These are phyloP conservation scores for Akanthomyces dipterigenus DNA, from an alignment of 2,329 filamentous ascomycete species.

Conservation along the genomic window DNA sequence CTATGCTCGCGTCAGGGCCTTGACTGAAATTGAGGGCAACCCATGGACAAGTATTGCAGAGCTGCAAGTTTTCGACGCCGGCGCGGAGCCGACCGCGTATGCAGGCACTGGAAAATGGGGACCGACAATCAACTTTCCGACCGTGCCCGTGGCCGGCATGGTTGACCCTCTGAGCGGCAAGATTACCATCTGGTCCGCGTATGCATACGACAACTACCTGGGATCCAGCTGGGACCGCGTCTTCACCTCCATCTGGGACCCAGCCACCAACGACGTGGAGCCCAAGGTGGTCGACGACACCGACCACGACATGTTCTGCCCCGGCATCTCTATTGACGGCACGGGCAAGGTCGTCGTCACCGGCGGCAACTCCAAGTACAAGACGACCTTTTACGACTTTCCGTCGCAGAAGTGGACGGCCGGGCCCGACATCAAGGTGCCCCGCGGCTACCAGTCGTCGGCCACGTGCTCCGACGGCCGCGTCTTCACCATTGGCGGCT, in stretches of 20 bases:
- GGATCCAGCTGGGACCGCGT: slow-evolving; percentile 13
- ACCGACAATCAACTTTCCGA: slow-evolving; percentile 28
- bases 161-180: slow-evolving; percentile 20
- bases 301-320: slow-evolving; percentile 50
- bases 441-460: slow-evolving; percentile 47
- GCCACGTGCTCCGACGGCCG: slow-evolving; percentile 44
- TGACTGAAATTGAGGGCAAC: slow-evolving; percentile 23
- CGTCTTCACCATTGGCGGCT: slow-evolving; percentile 54
- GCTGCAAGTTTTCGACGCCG: slow-evolving; percentile 24
- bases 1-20: slow-evolving; percentile 25
- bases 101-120: slow-evolving; percentile 25
- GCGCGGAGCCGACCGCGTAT: slow-evolving; percentile 18
- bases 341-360: slow-evolving; percentile 45
- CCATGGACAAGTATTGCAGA: slow-evolving; percentile 27
- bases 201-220: slow-evolving; percentile 14
- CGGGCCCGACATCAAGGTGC: slow-evolving; percentile 36
- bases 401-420: slow-evolving; percentile 30
- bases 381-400: slow-evolving; percentile 42
- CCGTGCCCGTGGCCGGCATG: slow-evolving; percentile 28
- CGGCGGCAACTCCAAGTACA: slow-evolving; percentile 43
- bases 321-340: slow-evolving; percentile 44
- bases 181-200: slow-evolving; percentile 22
- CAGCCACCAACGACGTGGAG: slow-evolving; percentile 22
- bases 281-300: slow-evolving; percentile 29
- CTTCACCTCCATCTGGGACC: slow-evolving; percentile 23